Evolutionary conservation across 2,329 filamentous ascomycete genomes (phyloP).

Genomic region (Triangularia setosa): DNA sequence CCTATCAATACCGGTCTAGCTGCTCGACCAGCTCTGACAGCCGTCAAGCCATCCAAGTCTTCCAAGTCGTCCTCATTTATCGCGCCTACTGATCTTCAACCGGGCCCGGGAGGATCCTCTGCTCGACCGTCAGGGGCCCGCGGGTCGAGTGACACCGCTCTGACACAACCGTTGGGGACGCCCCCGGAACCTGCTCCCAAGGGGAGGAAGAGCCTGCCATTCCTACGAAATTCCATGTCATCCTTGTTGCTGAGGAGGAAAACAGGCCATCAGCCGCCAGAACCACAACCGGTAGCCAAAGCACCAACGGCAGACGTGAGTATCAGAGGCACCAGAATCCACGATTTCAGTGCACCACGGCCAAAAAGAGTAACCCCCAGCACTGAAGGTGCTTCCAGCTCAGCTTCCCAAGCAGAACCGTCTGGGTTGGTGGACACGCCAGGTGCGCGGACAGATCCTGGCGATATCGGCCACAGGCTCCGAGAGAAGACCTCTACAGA

Average conservation of each 20-base stretch:
- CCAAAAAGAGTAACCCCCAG: constrained; percentile 12
- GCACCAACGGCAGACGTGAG: constrained; percentile 55
- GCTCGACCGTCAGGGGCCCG: constrained; percentile 42
- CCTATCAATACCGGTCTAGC: constrained; percentile 35
- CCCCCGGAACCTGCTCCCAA: constrained; percentile 39
- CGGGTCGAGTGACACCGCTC: constrained; percentile 37
- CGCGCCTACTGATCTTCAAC: constrained; percentile 47
- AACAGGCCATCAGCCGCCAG: constrained; percentile 46
- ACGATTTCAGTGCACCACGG: constrained; percentile 62
- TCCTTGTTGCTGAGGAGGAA: constrained; percentile 55
- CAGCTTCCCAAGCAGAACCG: neutral
- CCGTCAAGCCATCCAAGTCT: constrained; percentile 30
- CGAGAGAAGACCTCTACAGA: constrained; percentile 2
- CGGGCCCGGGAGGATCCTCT: constrained; percentile 27
- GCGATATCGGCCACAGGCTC: neutral
- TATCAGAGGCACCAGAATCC: constrained; percentile 60
- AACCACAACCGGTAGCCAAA: constrained; percentile 40
- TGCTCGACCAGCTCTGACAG: constrained; percentile 29
- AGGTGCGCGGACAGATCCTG: neutral
- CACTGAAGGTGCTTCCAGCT: neutral
- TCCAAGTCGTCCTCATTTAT: constrained; percentile 43
- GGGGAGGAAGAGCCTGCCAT: constrained; percentile 52
- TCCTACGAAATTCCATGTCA: constrained; percentile 58
- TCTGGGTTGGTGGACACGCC: neutral
- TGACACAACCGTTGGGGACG: constrained; percentile 29